These are phyloP conservation scores for Nevesoporus exiguus DNA, from an alignment of 768 basidiomycete species.

Conservation along the genomic window DNA sequence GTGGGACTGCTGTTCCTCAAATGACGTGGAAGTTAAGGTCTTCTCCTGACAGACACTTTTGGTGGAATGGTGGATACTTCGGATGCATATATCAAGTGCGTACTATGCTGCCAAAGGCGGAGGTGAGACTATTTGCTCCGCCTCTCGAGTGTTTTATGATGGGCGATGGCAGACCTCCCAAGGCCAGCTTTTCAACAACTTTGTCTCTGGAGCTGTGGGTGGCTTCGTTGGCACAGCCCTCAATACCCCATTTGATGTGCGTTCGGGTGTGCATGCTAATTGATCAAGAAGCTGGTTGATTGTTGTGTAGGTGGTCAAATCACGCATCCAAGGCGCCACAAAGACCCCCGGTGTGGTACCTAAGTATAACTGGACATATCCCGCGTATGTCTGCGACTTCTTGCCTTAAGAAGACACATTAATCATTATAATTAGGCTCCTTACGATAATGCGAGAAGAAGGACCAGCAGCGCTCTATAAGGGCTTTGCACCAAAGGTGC, in stretches of 20 bases:
- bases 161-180: slow-evolving; percentile 50
- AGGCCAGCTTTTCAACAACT: slow-evolving; percentile 82
- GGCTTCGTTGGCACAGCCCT: slow-evolving; percentile 86
- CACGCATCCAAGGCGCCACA: slow-evolving; percentile 81
- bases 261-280: slow-evolving; percentile 5
- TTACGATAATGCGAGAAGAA: slow-evolving; percentile 83
- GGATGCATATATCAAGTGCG: slow-evolving; percentile 87
- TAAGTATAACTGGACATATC: slow-evolving; percentile 96
- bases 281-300: neutral
- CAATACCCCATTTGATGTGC: slow-evolving; percentile 80
- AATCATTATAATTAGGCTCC: slow-evolving; percentile 39
- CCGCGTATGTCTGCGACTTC: slow-evolving; percentile 45
- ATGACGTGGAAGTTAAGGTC: neutral
- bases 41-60: slow-evolving; percentile 55
- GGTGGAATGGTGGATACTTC: slow-evolving; percentile 97
- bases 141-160: neutral
- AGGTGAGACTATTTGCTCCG: slow-evolving; percentile 45
- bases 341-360: slow-evolving; percentile 66
- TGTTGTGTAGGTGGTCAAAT: slow-evolving; percentile 79
- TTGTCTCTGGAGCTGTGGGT: slow-evolving; percentile 85
- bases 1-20: slow-evolving; percentile 34
- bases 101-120: slow-evolving; percentile 74
- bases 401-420: neutral
- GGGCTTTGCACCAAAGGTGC: slow-evolving; percentile 93
- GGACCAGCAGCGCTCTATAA: slow-evolving; percentile 86